Evolutionary conservation across 2,329 filamentous ascomycete genomes (phyloP).

Genomic region (Microcyclospora pomicola): DNA sequence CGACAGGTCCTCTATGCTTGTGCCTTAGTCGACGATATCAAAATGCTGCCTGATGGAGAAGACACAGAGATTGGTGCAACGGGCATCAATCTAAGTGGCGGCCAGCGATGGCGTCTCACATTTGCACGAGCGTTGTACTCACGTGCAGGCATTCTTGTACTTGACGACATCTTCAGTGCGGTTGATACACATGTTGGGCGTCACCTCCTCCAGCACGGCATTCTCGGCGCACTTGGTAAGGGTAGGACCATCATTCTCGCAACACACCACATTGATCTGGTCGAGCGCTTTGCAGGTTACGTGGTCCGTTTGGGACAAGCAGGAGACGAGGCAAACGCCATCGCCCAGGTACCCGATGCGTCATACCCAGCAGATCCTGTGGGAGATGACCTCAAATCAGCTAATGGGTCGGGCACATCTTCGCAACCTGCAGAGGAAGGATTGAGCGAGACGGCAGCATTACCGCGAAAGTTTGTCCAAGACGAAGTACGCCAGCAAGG

Average conservation of each 20-base stretch:
- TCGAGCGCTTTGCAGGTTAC: neutral
- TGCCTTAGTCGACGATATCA: conserved; percentile 50
- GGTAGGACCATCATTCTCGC: neutral
- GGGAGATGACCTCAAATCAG: neutral
- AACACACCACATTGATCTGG: neutral
- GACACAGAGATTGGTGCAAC: conserved; percentile 83
- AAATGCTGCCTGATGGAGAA: conserved; percentile 74
- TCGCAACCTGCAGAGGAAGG: neutral
- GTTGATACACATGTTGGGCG: conserved; percentile 41
- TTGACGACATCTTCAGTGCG: conserved; percentile 45
- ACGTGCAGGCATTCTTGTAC: conserved; percentile 41
- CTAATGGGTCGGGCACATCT: neutral
- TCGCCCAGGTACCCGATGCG: neutral
- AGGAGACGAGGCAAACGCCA: neutral
- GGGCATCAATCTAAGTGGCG: conserved; percentile 80
- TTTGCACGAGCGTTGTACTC: conserved; percentile 65
- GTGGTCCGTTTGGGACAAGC: neutral
- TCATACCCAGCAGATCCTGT: neutral
- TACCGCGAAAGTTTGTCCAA: neutral
- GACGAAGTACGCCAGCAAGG: neutral
- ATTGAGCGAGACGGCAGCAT: neutral
- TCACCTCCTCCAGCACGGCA: conserved; percentile 34
- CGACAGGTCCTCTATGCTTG: conserved; percentile 39
- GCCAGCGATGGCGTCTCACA: conserved; percentile 80
- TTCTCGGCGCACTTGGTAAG: no score